A percentile compares a stretch with the other conserved stretches of the same genome.
Conservation (phyloP, 495 filamentous ascomycete species). For the Aspergillus sclerotioniger region DNA sequence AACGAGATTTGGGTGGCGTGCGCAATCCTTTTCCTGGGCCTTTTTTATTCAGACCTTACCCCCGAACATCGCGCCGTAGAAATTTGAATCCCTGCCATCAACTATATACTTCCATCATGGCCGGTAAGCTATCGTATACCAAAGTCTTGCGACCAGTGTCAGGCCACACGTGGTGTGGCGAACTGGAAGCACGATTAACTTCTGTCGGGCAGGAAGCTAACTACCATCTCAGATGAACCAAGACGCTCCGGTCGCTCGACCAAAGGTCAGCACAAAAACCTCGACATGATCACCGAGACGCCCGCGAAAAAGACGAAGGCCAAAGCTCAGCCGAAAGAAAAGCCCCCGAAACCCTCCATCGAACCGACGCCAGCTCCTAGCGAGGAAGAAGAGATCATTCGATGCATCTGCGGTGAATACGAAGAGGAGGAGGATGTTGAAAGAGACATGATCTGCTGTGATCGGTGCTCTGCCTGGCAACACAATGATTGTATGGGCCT, state of each 20-base stretch:
- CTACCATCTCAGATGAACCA: slow-evolving; percentile 64
- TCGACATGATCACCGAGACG: slow-evolving; percentile 64
- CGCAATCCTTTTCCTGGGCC: slow-evolving; percentile 20
- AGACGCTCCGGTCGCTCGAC: slow-evolving; percentile 92
- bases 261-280: slow-evolving; percentile 91
- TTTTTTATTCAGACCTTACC: slow-evolving; percentile 8
- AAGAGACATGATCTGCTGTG: slow-evolving; percentile 86
- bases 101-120: slow-evolving; percentile 36
- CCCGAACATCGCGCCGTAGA: slow-evolving; percentile 39
- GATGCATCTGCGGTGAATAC: slow-evolving; percentile 88
- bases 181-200: slow-evolving; percentile 4
- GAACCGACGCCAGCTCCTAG: slow-evolving; percentile 53
- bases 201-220: slow-evolving; percentile 31
- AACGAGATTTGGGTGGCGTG: slow-evolving; percentile 36
- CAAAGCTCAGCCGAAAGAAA: slow-evolving; percentile 58
- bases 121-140: slow-evolving; percentile 48
- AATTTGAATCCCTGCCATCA: slow-evolving; percentile 23
- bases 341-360: slow-evolving; percentile 44
- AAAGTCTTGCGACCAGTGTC: slow-evolving; percentile 9
- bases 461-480: slow-evolving; percentile 89
- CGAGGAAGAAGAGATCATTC: slow-evolving; percentile 73
- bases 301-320: slow-evolving; percentile 59
- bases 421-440: slow-evolving; percentile 80
- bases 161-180: slow-evolving; percentile 6
- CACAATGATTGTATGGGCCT: slow-evolving; percentile 95